A percentile compares a stretch with the other conserved stretches of the same genome.
Evolutionary conservation across 2,329 filamentous ascomycete genomes (phyloP).

Genomic region (Pseudogymnoascus sp.): DNA sequence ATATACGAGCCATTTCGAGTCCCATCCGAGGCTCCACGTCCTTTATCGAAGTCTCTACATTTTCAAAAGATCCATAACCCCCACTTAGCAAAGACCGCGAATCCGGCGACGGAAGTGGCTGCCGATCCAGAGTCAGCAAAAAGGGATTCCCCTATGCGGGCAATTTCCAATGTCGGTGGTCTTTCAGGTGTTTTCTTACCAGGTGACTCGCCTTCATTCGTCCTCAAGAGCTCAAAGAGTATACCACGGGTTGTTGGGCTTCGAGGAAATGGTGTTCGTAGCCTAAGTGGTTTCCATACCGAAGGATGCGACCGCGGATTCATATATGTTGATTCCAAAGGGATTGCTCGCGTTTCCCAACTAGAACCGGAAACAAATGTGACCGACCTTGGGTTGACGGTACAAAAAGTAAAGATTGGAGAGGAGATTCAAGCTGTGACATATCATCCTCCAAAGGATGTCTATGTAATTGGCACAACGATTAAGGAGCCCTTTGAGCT

Average conservation of each 20-base stretch:
- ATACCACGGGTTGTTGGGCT: conserved; percentile 67
- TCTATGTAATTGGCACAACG: conserved; percentile 71
- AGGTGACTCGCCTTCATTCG: conserved; percentile 69
- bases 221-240: conserved; percentile 74
- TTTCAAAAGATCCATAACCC: conserved; percentile 71
- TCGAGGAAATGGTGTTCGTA: conserved; percentile 57
- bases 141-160: conserved; percentile 36
- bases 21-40: conserved; percentile 20
- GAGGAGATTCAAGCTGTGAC: conserved; percentile 64
- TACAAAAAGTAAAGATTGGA: conserved; percentile 62
- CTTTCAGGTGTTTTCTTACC: conserved; percentile 78
- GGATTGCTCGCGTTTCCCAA: conserved; percentile 65
- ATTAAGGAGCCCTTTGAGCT: conserved; percentile 65
- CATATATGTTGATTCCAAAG: conserved; percentile 66
- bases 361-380: conserved; percentile 60
- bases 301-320: conserved; percentile 73
- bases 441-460: conserved; percentile 66
- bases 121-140: conserved; percentile 39
- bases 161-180: conserved; percentile 56
- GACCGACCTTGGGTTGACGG: conserved; percentile 65
- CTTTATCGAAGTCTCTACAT: conserved; percentile 42
- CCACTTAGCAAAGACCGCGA: conserved; percentile 52
- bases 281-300: conserved; percentile 69
- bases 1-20: conserved; percentile 74
- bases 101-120: conserved; percentile 35